Evolutionary conservation across 257 asterid species (phyloP).

Genomic region (Solanum rostratum): DNA sequence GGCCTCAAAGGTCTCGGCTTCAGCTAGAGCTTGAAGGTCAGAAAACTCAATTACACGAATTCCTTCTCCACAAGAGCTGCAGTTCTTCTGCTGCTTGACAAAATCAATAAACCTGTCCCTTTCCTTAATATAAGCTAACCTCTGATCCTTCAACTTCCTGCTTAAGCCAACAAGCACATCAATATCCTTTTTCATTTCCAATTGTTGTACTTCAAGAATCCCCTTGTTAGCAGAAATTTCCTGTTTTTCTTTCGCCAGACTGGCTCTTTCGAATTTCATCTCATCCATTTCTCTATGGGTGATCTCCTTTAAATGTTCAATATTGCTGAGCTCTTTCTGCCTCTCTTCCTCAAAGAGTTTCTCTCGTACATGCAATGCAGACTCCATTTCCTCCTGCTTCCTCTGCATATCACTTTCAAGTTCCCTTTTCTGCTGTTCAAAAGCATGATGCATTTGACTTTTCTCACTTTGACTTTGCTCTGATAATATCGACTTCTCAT

Average conservation of each 20-base stretch:
- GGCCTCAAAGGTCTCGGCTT: slow-evolving; percentile 35
- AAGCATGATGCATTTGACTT: slow-evolving; percentile 48
- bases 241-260: slow-evolving; percentile 54
- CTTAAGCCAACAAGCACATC: slow-evolving; percentile 78
- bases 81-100: slow-evolving; percentile 63
- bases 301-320: slow-evolving; percentile 61
- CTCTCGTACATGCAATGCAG: slow-evolving; percentile 39
- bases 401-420: slow-evolving; percentile 52
- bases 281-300: slow-evolving; percentile 83
- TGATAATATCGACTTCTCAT: slow-evolving; percentile 50
- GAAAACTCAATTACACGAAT: slow-evolving; percentile 60
- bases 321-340: slow-evolving; percentile 43
- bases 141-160: slow-evolving; percentile 76
- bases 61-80: slow-evolving; percentile 60
- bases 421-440: slow-evolving; percentile 60
- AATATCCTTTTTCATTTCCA: slow-evolving; percentile 76
- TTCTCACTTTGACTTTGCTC: slow-evolving; percentile 50
- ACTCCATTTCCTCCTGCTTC: slow-evolving; percentile 74
- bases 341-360: slow-evolving; percentile 56
- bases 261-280: slow-evolving; percentile 51
- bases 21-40: slow-evolving; percentile 56
- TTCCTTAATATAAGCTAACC: slow-evolving; percentile 71
- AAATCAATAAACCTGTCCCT: slow-evolving; percentile 66
- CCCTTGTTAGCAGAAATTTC: slow-evolving; percentile 59
- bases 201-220: slow-evolving; percentile 66